Base-by-base conservation (phyloP, 805 yeast genomes). In the Maudiozyma saulgeensis region DNA sequence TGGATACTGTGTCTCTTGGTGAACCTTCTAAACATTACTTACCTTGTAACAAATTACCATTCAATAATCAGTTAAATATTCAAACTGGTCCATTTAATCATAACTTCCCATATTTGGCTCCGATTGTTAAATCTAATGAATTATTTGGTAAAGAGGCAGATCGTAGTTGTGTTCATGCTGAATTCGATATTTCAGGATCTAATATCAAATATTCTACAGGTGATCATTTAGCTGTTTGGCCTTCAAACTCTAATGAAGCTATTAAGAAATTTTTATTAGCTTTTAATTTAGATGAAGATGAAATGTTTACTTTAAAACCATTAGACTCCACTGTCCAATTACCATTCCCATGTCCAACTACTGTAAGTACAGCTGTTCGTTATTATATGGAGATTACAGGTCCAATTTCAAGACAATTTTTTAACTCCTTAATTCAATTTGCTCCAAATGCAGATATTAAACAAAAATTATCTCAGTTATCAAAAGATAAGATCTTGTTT, bases 171-270 rank as follows among this genome's bases (percentile, higher is more conserved):
- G 79, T 90, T 52, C 98, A 91, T 64, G 79, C 85, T 45, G 98
- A 93, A 68, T 81, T 91, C 58, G 97, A 91, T 62, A 69, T 89
- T 32, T 76, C 88, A 0, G 79, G 72, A 28, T 77, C 93, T 3
- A 84, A 84, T 61, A 71, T 93, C 62, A 81, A 84, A 59, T 91
- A 91, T 68, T 76, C 91, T 41, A 91, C 99, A 4, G 99, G 99
- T 66, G 99, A 91, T 66, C 98, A 91, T 69, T 69, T 93, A 55
- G 98, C 96, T 12, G 72, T 93, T 50, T 87, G 96, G 93, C 91
- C 97, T 32, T 86, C 93, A 21, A 91, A 91, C 68, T 73, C 95
- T 2, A 73, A 82, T 60, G 87, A 82, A 65, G 79, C 86, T 58
- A 82, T 88, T 32, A 73, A 70, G n/a, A 71, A 74, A 40, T 84